These are phyloP conservation scores for Chytriomyces sp. DNA, from an alignment of 192 early-diverging fungal genomes.

Conservation along the genomic window DNA sequence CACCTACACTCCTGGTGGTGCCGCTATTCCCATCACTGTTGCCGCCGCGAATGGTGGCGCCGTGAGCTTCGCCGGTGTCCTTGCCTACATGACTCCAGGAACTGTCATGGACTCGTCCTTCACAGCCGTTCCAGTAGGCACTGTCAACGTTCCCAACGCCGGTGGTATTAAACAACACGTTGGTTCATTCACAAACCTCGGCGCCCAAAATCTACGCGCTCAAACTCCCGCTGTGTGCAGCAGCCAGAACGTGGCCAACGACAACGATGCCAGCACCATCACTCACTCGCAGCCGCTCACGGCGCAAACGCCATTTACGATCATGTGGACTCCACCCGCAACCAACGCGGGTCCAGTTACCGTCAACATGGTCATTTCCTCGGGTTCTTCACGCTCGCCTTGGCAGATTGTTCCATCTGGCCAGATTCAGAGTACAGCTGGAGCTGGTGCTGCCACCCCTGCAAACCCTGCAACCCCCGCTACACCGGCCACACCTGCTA, in stretches of 20 bases:
- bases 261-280: constrained; percentile 34
- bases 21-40: constrained; percentile 19
- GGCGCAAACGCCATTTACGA: not conserved
- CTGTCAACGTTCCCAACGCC: not conserved
- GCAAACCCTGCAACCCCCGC: not conserved
- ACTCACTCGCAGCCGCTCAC: constrained; percentile 33
- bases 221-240: constrained; percentile 41
- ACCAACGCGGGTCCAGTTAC: constrained; percentile 12
- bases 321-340: constrained; percentile 31
- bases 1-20: constrained; percentile 28
- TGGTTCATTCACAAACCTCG: constrained; percentile 3
- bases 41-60: not conserved
- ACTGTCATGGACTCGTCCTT: constrained; percentile 20
- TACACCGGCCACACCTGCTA: too few species aligned
- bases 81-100: constrained; percentile 42
- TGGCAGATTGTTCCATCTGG: constrained; percentile 3
- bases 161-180: not conserved
- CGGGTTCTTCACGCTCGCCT: not conserved
- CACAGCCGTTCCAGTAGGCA: not conserved
- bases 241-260: constrained; percentile 32
- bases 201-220: constrained; percentile 39
- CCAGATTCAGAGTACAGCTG: not conserved
- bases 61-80: constrained; percentile 24
- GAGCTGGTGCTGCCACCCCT: not conserved
- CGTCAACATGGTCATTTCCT: constrained; percentile 29